These are phyloP conservation scores for Aspergillus ochraceus DNA, from an alignment of 2,329 filamentous ascomycete species.

Conservation along the genomic window DNA sequence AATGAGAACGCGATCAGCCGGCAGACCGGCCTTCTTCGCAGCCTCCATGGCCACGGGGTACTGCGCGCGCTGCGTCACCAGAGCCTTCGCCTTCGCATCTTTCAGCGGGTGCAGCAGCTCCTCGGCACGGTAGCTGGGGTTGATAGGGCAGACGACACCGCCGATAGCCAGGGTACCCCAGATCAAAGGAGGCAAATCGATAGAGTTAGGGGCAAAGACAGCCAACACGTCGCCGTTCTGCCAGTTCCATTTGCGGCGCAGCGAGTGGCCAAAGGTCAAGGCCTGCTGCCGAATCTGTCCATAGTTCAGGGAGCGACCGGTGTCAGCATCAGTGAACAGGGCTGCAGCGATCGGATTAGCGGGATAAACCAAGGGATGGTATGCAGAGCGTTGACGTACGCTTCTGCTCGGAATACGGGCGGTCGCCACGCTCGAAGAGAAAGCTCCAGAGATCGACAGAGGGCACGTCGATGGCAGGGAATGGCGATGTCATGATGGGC, in stretches of 20 bases:
- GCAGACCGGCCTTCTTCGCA: slow-evolving; percentile 5
- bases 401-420: slow-evolving; percentile 6
- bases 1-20: slow-evolving; percentile 9
- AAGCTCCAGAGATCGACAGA: slow-evolving; percentile 16
- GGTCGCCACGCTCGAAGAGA: slow-evolving; percentile 16
- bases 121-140: slow-evolving; percentile 22
- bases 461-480: slow-evolving; percentile 13
- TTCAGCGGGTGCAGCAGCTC: slow-evolving; percentile 20
- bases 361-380: not conserved
- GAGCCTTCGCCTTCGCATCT: slow-evolving; percentile 10
- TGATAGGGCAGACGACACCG: slow-evolving; percentile 28
- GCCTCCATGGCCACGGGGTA: slow-evolving; percentile 9
- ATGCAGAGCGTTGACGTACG: not conserved
- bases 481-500: slow-evolving; percentile 8
- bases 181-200: slow-evolving; percentile 14
- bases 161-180: slow-evolving; percentile 26
- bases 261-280: slow-evolving; percentile 12
- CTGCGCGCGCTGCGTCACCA: slow-evolving; percentile 12
- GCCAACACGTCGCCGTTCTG: slow-evolving; percentile 20
- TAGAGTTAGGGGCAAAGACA: slow-evolving; percentile 17
- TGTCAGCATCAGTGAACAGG: slow-evolving; percentile 9
- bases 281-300: slow-evolving; percentile 8
- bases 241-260: slow-evolving; percentile 18
- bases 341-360: slow-evolving; percentile 3
- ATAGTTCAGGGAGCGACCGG: slow-evolving; percentile 11